phyloP scores from a whole-genome alignment of 257 asterid genomes.

The Thymus mandschuricus region DNA sequence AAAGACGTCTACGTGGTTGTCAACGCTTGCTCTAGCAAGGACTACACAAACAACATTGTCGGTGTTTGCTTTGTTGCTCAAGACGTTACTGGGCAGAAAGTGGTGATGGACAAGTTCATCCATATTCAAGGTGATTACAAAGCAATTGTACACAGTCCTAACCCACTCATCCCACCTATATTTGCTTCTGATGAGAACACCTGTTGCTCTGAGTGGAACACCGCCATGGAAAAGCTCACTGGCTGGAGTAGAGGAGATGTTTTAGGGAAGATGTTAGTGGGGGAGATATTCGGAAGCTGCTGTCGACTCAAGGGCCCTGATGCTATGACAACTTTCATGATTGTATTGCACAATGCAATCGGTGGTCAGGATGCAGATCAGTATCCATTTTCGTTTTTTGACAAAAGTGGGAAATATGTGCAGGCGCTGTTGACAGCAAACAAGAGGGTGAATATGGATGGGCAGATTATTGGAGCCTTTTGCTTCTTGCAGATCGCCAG shows the following conservation, averaged over 20 bases:
- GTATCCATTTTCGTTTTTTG: conserved; percentile 66
- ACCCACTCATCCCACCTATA: conserved; percentile 89
- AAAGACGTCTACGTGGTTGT: conserved; percentile 75
- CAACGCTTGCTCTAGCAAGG: conserved; percentile 95
- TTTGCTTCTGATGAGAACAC: conserved; percentile 90
- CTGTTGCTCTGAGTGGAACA: conserved; percentile 92
- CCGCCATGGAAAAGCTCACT: conserved; percentile 89
- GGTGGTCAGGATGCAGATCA: conserved; percentile 76
- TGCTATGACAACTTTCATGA: conserved; percentile 77
- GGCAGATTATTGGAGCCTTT: conserved; percentile 79
- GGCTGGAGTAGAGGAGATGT: conserved; percentile 79
- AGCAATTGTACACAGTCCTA: conserved; percentile 89
- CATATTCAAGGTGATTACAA: conserved; percentile 88
- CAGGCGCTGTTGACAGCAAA: conserved; percentile 80
- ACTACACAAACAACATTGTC: conserved; percentile 65
- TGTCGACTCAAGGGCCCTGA: conserved; percentile 79
- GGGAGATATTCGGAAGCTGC: conserved; percentile 79
- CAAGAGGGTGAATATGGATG: conserved; percentile 77
- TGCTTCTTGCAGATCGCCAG: conserved; percentile 87
- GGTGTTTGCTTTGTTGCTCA: conserved; percentile 96
- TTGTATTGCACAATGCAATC: conserved; percentile 77
- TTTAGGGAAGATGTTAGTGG: conserved; percentile 80
- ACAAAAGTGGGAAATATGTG: conserved; percentile 65
- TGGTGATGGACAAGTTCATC: conserved; percentile 88
- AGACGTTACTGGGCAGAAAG: conserved; percentile 82